Conservation (phyloP, 2,329 filamentous ascomycete species). For the Triangularia verruculosa region DNA sequence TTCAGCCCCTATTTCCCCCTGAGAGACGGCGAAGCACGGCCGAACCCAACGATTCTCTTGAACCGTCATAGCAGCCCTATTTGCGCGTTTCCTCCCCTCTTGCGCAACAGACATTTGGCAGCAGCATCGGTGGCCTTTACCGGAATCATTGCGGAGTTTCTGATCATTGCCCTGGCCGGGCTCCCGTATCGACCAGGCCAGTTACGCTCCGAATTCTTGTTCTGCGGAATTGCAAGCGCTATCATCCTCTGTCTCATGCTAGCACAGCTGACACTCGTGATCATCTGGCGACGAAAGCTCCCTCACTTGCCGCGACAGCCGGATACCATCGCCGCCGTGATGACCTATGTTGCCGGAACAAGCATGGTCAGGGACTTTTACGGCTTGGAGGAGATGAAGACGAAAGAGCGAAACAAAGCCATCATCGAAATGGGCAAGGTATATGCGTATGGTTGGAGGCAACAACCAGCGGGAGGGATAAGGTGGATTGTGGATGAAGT, state of each 20-base stretch:
- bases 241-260: slow-evolving; percentile 23
- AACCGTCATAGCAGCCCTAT: slow-evolving; percentile 21
- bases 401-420: slow-evolving; percentile 17
- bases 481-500: slow-evolving; percentile 25
- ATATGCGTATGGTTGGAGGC: slow-evolving; percentile 23
- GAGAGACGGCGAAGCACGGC: slow-evolving; percentile 15
- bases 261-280: slow-evolving; percentile 18
- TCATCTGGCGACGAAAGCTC: slow-evolving; percentile 23
- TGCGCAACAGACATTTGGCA: slow-evolving; percentile 19
- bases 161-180: slow-evolving; percentile 27
- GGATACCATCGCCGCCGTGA: slow-evolving; percentile 26
- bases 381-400: slow-evolving; percentile 13
- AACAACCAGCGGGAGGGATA: slow-evolving; percentile 18
- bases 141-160: slow-evolving; percentile 24
- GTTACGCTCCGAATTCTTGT: slow-evolving; percentile 26
- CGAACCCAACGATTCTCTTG: slow-evolving; percentile 23
- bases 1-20: slow-evolving; percentile 24
- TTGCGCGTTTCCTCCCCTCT: slow-evolving; percentile 22
- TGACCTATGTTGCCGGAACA: slow-evolving; percentile 28
- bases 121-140: slow-evolving; percentile 23
- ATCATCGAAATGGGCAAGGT: slow-evolving; percentile 22
- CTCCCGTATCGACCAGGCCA: slow-evolving; percentile 28
- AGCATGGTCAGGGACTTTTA: slow-evolving; percentile 24
- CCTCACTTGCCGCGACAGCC: slow-evolving; percentile 26
- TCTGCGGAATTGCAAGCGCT: slow-evolving; percentile 19